A percentile compares a stretch with the other conserved stretches of the same genome.
Evolutionary conservation across 345 rosid genomes (phyloP).

Genomic region (Nephelium lappaceum): DNA sequence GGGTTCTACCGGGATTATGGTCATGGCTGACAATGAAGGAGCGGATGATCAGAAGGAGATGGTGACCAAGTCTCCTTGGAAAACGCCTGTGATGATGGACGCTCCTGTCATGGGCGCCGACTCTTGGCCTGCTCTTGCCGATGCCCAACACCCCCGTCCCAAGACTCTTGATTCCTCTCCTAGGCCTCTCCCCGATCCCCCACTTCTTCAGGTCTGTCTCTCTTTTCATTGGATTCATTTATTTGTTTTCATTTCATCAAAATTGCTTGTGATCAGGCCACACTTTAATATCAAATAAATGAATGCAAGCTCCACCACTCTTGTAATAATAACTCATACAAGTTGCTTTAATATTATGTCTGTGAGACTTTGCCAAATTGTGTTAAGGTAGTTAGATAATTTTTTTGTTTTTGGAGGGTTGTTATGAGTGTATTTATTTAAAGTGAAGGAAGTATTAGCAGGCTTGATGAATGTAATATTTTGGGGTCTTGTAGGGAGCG

Average conservation of each 20-base stretch:
- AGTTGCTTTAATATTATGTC: background rate
- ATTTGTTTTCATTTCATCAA: background rate
- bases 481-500: constrained; percentile 47
- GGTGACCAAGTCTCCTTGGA: constrained; percentile 76
- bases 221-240: background rate
- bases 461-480: constrained; percentile 18
- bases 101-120: constrained; percentile 75
- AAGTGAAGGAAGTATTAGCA: background rate
- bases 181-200: constrained; percentile 26
- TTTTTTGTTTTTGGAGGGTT: background rate
- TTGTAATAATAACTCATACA: background rate
- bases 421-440: background rate
- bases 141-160: constrained; percentile 56
- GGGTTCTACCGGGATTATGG: no score
- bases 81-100: constrained; percentile 35
- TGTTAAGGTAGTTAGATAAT: background rate
- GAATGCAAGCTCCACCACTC: no score
- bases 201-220: constrained; percentile 33
- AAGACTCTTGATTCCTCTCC: constrained; percentile 36
- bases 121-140: constrained; percentile 89
- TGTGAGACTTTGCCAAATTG: background rate
- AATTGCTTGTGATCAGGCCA: no score
- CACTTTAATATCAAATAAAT: no score
- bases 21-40: constrained; percentile 64
- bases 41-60: constrained; percentile 51